Conservation (phyloP, 2,329 filamentous ascomycete genomes). For the Sarocladiaceae sp. region DNA sequence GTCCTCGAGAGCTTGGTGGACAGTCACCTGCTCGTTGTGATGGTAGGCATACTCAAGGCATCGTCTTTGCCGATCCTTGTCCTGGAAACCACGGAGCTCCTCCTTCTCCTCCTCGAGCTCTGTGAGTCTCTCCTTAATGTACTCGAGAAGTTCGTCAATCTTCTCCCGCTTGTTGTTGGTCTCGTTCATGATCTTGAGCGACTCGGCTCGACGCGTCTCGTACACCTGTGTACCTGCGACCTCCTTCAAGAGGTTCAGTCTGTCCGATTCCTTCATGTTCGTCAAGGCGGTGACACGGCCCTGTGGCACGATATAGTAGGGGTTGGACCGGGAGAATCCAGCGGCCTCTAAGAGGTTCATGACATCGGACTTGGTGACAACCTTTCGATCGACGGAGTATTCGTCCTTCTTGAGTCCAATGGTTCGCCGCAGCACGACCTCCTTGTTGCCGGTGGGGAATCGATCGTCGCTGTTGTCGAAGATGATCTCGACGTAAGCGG, state of each 20-base stretch:
- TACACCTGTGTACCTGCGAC: conserved; percentile 98
- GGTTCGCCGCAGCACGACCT: conserved; percentile 85
- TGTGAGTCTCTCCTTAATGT: conserved; percentile 82
- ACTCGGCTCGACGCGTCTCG: conserved; percentile 85
- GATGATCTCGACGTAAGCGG: conserved; percentile 98
- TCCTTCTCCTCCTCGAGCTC: conserved; percentile 98
- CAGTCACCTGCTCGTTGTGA: conserved; percentile 78
- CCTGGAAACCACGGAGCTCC: conserved; percentile 88
- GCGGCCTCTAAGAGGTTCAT: conserved; percentile 94
- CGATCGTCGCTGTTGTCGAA: conserved; percentile 97
- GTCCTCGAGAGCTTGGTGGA: conserved; percentile 72
- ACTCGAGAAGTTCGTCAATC: conserved; percentile 87
- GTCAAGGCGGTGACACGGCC: conserved; percentile 93
- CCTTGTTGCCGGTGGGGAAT: conserved; percentile 88
- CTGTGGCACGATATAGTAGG: conserved; percentile 98
- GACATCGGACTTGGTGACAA: conserved; percentile 89
- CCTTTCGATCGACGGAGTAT: conserved; percentile 96
- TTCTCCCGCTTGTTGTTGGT: conserved; percentile 92
- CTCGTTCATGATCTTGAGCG: conserved; percentile 93
- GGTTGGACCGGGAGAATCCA: conserved; percentile 94
- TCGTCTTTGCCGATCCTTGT: conserved; percentile 86
- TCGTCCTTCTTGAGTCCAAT: conserved; percentile 98
- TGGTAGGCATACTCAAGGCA: conserved; percentile 95
- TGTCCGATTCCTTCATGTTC: conserved; percentile 96
- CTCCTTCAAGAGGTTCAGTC: conserved; percentile 87